Conservation (phyloP, 345 rosid genomes). For the Salix purpurea region DNA sequence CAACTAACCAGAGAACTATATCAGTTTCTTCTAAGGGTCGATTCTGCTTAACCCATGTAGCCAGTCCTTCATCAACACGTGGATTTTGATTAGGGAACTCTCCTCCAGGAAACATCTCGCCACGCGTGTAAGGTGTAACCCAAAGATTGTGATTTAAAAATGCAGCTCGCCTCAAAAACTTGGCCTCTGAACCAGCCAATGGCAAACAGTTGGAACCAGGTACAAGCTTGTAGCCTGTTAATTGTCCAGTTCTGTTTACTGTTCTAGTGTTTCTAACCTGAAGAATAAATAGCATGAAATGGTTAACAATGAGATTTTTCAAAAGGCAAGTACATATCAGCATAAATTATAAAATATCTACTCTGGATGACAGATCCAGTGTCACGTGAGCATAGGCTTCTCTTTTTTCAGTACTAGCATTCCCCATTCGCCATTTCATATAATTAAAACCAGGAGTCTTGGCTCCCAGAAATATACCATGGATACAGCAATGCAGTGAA, state of each 20-base stretch:
- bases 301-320: background rate
- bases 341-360: background rate
- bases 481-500: background rate
- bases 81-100: constrained; percentile 95
- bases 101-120: constrained; percentile 83
- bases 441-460: background rate
- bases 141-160: constrained; percentile 81
- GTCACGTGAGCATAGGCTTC: background rate
- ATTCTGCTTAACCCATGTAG: constrained; percentile 81
- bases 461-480: background rate
- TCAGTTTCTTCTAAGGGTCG: constrained; percentile 77
- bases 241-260: constrained; percentile 81
- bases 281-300: background rate
- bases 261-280: constrained; percentile 89
- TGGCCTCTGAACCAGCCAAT: constrained; percentile 77
- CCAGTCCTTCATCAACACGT: constrained; percentile 75
- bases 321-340: background rate
- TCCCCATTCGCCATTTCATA: background rate
- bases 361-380: background rate
- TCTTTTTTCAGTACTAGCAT: background rate
- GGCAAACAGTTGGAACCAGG: constrained; percentile 92
- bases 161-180: constrained; percentile 79
- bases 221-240: constrained; percentile 77
- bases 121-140: constrained; percentile 67
- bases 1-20: constrained; percentile 71